Base-by-base conservation (phyloP, 106 monocot genomes). In the Ottelia alismoides region DNA sequence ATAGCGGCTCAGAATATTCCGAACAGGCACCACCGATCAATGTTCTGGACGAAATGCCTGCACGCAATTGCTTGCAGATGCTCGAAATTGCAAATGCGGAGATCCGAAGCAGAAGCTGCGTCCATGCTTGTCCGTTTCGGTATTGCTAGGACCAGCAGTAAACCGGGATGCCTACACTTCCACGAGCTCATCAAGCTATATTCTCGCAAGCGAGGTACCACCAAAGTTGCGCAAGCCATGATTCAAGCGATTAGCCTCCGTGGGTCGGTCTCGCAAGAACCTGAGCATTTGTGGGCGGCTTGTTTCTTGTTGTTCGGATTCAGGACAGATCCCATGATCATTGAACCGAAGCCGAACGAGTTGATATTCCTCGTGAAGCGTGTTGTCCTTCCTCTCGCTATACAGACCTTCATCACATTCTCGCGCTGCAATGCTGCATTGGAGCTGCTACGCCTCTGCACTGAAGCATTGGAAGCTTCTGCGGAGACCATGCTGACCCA, bases 261-360 rank as follows among this genome's bases (percentile, higher is more conserved):
- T 55, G 81, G 75, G 2, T 88, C 93, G 0, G 47, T 84, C 22
- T 63, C 75, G 28, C 83, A 78, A 23, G 73, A 54, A 21, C 51
- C 76, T 1, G 84, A 94, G 14, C 93, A 94, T 50, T 25, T 88
- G 35, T 94, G 84, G 87, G 88, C 93, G 22, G 72, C 88, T 5
- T 94, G 93, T 51, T 94, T 94, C 61, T 65, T 88, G 52, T 44
- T 84, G 14, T 81, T 94, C 32, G 84, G 88, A 19, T 80, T 88
- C 24, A 73, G 87, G 1, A 63, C 67, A 1, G 88, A 84, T 55
- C 73, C 77, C 12, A 62, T 76, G 16, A 24, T 70, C 5, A 76
- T 81, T 9, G 80, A 84, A 53, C 70, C 51, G 2, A 78, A 69
- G 51, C 78, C 88, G 11, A 71, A 77, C 10, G 88, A 94, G 45